Evolutionary conservation across 768 basidiomycete genomes (phyloP), one percentile per base, ranked within the genome.

Genomic region (Strobilomyces echinocephalus): DNA sequence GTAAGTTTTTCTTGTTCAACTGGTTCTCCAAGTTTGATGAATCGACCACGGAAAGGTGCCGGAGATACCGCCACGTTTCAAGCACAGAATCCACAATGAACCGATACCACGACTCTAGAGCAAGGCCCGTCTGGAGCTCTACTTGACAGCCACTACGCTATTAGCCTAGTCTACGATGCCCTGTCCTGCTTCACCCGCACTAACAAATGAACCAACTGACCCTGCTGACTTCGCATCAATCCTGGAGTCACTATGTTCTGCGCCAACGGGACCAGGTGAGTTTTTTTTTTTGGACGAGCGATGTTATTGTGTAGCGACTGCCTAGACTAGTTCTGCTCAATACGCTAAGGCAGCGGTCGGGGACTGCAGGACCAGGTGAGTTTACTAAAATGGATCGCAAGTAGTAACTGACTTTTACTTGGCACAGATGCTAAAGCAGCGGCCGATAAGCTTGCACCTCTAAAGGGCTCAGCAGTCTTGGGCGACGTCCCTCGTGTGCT

Each of bases 381-480:
- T 62, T 36, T 36, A 36, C 47, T 45, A 24, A 46, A 39, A 20
- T 26, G 24, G 26, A 54, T 40, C 20, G 9, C 28, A 35, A 53
- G 21, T 31, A 9, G 33, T 6, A 53, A 46, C 47, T 46, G 49
- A 56, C 36, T 54, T 46, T 46, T 49, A 56, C 36, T 54, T 51
- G 58, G 33, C 44, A n/a, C 62, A 87, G 90, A 91, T 75, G 90
- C 88, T 35, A 91, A 90, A 71, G 87, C 79, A 47, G 89, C 90
- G 20, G 87, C 87, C 38, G 89, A 91, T 72, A 82, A 79, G 61
- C 76, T 91, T 54, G 82, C 28, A 76, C 78, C 24, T 77, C 81
- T 20, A 79, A 76, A 60, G 86, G 85, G 69, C 74, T 87, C 20
- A 76, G 77, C 20, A 76, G 66, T 86, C 11, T 69, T 86, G 11